Evolutionary conservation across 441 rosid species (phyloP), one percentile per base, ranked within the genome.

Genomic region (Erodium texanum): DNA sequence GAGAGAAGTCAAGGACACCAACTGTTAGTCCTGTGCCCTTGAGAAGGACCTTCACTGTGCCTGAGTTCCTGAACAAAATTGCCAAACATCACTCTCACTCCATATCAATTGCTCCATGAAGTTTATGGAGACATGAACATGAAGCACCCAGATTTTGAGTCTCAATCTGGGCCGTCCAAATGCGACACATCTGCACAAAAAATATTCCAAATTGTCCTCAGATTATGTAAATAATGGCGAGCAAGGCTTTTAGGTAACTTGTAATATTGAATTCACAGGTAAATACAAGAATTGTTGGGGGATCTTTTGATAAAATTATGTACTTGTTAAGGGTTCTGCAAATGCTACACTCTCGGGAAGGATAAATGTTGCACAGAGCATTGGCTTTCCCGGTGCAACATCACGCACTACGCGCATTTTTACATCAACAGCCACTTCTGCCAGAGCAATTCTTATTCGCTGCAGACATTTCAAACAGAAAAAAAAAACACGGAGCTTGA

Each of bases 381-480:
- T 90, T 88, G 92, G 87, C 84, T 93, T 93, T 54, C 97, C 93
- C 0, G 97, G 98, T 24, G 98, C 92, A 68, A 90, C 98, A 0
- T 79, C 89, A 5, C 91, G 89, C 41, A 89, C 94, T 71, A 75
- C 84, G 22, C 77, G 85, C 91, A 93, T 86, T 65, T 87, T 86
- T 9, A 90, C 97, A 64, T 87, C 75, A 48, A 93, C 92, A 0
- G 86, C 94, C 24, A 77, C 97, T 76, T 87, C 97, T 4, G 75
- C 74, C 70, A 93, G 61, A 38, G 85, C 86, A 54, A 87, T 87
- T 70, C 93, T 79, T 80, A 90, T 87, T 76, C 96, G 78, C 98
- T 90, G 88, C 29, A 15, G 41, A 68, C 41, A 70, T 24, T 27
- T 61, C 16, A 38, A 9, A n/a, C n/a, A n/a, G n/a, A 65, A 20